These are phyloP conservation scores for Taiwanofungus camphoratus DNA, from an alignment of 1,284 basidiomycete species.

Conservation along the genomic window DNA sequence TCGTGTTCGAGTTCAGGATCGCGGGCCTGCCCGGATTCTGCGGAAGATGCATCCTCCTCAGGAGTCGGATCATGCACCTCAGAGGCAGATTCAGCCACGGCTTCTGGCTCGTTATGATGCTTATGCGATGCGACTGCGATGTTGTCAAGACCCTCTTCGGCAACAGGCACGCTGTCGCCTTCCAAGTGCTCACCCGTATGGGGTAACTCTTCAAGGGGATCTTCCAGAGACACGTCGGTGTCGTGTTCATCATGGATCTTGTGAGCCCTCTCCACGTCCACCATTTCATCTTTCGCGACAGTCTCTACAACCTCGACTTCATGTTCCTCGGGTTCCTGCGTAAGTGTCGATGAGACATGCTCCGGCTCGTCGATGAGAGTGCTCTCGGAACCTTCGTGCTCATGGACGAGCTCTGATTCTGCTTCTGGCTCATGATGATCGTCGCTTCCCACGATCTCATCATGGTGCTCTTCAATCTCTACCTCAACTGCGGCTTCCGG, in stretches of 20 bases:
- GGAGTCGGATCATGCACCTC: not conserved
- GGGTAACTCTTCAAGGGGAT: not conserved
- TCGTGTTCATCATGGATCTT: conserved; percentile 5
- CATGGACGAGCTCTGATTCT: conserved; percentile 11
- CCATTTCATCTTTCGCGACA: conserved; percentile 10
- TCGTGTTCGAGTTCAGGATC: conserved; percentile 1
- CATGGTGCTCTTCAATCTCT: conserved; percentile 3
- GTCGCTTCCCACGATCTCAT: conserved; percentile 13
- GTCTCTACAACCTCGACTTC: conserved; percentile 12
- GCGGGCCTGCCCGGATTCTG: too few species aligned
- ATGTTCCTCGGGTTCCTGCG: conserved; percentile 9
- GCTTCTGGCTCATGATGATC: conserved; percentile 14
- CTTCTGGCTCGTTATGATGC: not conserved
- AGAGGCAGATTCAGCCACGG: not conserved
- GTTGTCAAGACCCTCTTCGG: not conserved
- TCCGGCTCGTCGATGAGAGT: conserved; percentile 13
- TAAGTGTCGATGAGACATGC: conserved; percentile 5
- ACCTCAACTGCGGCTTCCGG: conserved; percentile 19
- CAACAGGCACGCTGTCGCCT: not conserved
- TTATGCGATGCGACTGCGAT: not conserved
- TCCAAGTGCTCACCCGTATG: not conserved
- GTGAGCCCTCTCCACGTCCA: not conserved
- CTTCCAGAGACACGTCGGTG: conserved; percentile 6
- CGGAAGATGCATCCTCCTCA: not conserved
- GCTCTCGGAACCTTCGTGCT: conserved; percentile 11